A percentile compares a stretch with the other conserved stretches of the same genome.
phyloP scores from a whole-genome alignment of 2,329 filamentous ascomycete genomes.

The Neofusicoccum parvum region DNA sequence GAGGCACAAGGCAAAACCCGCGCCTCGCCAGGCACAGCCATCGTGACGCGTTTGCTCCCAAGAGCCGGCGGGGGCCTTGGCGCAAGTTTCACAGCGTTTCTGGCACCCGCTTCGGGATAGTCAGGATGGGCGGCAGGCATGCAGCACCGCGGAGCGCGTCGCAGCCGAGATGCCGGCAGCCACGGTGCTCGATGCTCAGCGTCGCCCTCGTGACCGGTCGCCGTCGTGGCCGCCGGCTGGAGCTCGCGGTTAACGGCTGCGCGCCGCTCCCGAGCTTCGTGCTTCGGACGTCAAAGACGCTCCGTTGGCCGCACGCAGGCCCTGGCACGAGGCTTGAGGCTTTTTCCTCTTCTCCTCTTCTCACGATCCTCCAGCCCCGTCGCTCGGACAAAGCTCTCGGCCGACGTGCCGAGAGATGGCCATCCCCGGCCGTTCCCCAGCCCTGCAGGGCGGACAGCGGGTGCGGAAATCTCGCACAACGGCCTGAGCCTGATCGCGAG shows the following conservation, averaged over 20 bases:
- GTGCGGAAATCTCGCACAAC: constrained; percentile 9
- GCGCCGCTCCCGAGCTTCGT: background rate
- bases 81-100: constrained; percentile 9
- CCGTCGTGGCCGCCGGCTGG: too few relatives aligned
- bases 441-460: constrained; percentile 2
- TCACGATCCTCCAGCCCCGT: background rate
- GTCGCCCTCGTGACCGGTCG: background rate
- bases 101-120: constrained; percentile 6
- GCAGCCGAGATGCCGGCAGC: background rate
- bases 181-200: background rate
- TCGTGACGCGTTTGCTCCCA: constrained; percentile 5
- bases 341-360: background rate
- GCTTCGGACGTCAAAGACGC: background rate
- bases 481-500: background rate
- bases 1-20: background rate
- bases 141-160: background rate
- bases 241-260: background rate
- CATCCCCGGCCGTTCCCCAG: background rate
- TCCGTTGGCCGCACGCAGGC: background rate
- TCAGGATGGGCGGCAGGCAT: background rate
- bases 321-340: background rate
- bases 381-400: constrained; percentile 16
- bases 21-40: background rate
- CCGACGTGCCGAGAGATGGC: constrained; percentile 10
- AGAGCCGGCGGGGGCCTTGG: background rate